phyloP scores from a whole-genome alignment of 2,329 filamentous ascomycete species.

The Myriosclerotinia curreyana region DNA sequence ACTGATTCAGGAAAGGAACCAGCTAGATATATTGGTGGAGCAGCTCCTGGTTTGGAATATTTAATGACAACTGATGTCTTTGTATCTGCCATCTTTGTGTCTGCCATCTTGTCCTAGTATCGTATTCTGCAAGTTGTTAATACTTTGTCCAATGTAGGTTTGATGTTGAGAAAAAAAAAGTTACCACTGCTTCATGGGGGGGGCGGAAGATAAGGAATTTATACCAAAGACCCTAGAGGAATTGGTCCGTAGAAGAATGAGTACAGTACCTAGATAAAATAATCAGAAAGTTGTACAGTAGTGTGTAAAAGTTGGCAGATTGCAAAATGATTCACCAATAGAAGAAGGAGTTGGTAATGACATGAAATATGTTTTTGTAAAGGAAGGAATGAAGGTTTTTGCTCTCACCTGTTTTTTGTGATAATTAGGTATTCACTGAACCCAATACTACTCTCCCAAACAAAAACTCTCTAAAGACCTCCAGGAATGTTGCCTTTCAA shows the following conservation, averaged over 20 bases:
- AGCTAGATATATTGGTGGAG: conserved; percentile 67
- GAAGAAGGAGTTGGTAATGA: background rate
- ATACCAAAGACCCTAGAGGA: background rate
- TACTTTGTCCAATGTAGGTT: background rate
- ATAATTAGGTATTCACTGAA: background rate
- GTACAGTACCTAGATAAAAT: background rate
- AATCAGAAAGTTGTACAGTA: background rate
- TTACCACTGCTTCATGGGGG: background rate
- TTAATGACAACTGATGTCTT: conserved; percentile 45
- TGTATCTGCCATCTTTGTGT: conserved; percentile 1
- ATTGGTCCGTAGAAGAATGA: background rate
- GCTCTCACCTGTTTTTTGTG: background rate
- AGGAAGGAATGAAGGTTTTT: background rate
- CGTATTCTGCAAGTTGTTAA: conserved; percentile 10
- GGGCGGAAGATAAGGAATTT: background rate
- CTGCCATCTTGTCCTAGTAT: conserved; percentile 16
- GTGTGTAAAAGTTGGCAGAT: background rate
- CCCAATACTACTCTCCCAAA: too few relatives aligned
- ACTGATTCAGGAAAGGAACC: conserved; percentile 64
- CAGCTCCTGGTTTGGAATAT: conserved; percentile 57
- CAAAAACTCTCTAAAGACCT: background rate
- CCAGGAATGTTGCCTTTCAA: background rate
- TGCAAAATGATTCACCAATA: background rate
- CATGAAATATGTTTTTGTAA: background rate
- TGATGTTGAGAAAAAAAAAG: background rate